These are phyloP conservation scores for Globisporangium cylindrosporum DNA, from an alignment of 352 stramenopile genomes.

Conservation along the genomic window DNA sequence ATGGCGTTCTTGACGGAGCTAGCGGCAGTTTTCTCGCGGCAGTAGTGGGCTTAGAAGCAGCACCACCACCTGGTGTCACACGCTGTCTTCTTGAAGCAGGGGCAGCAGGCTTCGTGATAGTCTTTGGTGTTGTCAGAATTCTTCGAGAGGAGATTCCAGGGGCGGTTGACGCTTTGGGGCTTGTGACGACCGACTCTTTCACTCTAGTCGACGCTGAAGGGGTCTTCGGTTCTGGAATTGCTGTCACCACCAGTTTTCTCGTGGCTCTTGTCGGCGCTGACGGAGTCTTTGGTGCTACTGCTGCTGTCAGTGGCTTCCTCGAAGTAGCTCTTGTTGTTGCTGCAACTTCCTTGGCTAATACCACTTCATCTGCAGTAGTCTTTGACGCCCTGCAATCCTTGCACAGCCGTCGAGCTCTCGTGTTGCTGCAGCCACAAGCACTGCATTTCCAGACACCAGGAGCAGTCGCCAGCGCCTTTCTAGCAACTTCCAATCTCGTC, in stretches of 20 bases:
- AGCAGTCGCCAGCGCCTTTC: background rate
- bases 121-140: conserved; percentile 18
- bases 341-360: background rate
- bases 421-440: conserved; percentile 52
- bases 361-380: conserved; percentile 8
- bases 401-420: conserved; percentile 41
- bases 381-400: conserved; percentile 38
- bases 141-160: conserved; percentile 5
- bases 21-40: conserved; percentile 17
- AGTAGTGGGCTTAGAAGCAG: background rate
- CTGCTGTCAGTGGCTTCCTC: background rate
- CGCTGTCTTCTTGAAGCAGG: conserved; percentile 13
- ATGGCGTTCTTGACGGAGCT: conserved; percentile 9
- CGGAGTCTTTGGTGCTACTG: conserved; percentile 4
- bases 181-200: background rate
- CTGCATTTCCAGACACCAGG: conserved; percentile 49
- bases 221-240: background rate
- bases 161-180: background rate
- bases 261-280: background rate
- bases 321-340: background rate
- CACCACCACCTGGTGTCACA: background rate
- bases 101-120: conserved; percentile 7
- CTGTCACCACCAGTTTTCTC: background rate
- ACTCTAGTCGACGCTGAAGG: conserved; percentile 4
- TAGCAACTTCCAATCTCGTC: conserved; percentile 3